Conservation (phyloP, 306 rosid genomes). For the Quercus agrifolia region DNA sequence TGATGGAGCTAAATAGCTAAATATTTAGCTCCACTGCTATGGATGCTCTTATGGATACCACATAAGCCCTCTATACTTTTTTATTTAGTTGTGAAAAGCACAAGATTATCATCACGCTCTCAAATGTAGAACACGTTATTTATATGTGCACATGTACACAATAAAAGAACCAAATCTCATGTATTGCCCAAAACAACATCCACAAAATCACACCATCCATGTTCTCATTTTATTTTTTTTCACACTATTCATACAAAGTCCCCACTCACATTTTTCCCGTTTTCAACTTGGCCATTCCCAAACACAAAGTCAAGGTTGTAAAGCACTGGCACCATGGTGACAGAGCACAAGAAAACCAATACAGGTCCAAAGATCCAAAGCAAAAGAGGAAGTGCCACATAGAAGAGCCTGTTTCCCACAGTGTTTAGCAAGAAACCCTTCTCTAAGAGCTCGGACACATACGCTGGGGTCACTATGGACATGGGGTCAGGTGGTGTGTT, state of each 20-base stretch:
- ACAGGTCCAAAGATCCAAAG: constrained; percentile 97
- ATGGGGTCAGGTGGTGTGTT: constrained; percentile 60
- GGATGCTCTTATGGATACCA: background rate
- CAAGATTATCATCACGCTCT: background rate
- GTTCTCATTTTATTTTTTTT: background rate
- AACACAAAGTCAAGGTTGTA: constrained; percentile 77
- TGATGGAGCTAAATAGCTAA: too few relatives aligned
- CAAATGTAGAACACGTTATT: background rate
- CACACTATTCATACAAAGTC: constrained; percentile 25
- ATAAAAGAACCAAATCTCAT: background rate
- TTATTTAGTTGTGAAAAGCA: background rate
- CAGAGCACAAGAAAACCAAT: constrained; percentile 65
- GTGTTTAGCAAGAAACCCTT: constrained; percentile 74
- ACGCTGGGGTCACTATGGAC: constrained; percentile 50
- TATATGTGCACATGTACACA: background rate
- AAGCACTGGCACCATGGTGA: constrained; percentile 72
- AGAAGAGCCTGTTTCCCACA: constrained; percentile 81
- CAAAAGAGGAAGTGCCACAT: constrained; percentile 68
- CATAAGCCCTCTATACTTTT: background rate
- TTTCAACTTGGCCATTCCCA: constrained; percentile 21
- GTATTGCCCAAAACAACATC: background rate
- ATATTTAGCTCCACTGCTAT: too few relatives aligned
- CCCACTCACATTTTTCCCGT: constrained; percentile 3
- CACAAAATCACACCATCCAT: background rate
- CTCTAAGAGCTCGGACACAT: constrained; percentile 64